Evolutionary conservation across 768 basidiomycete genomes (phyloP).

Genomic region (Xerocomus potaroensis): DNA sequence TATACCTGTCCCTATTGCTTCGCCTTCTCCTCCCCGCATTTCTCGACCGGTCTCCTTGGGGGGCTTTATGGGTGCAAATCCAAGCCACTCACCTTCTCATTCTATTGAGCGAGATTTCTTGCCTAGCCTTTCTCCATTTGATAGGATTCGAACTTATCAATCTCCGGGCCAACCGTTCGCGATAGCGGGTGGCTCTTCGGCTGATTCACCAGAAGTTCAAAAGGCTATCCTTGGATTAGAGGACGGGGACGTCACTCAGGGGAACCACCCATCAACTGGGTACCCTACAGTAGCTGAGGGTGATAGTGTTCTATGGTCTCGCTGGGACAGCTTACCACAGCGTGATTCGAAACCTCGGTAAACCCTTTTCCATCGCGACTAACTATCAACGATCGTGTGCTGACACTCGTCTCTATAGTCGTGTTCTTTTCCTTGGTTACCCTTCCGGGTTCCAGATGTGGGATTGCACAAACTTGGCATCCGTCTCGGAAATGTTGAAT

Average conservation of each 20-base stretch:
- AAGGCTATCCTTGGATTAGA: slow-evolving; percentile 15
- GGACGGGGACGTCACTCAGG: slow-evolving; percentile 18
- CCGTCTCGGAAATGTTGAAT: slow-evolving; percentile 52
- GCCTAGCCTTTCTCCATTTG: slow-evolving; percentile 5
- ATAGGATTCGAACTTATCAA: slow-evolving; percentile 9
- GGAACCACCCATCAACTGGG: slow-evolving; percentile 15
- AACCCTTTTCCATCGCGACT: background rate
- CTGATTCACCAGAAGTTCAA: slow-evolving; percentile 15
- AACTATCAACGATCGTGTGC: slow-evolving; percentile 1
- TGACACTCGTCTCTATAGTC: slow-evolving; percentile 25
- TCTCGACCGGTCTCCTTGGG: slow-evolving; percentile 49
- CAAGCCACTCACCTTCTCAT: slow-evolving; percentile 12
- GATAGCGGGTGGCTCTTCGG: slow-evolving; percentile 1
- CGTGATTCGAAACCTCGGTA: slow-evolving; percentile 17
- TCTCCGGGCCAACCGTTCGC: slow-evolving; percentile 9
- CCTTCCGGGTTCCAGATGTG: slow-evolving; percentile 52
- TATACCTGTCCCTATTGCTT: slow-evolving; percentile 44
- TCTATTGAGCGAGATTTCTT: slow-evolving; percentile 9
- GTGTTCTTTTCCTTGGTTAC: slow-evolving; percentile 54
- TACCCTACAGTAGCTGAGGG: slow-evolving; percentile 31
- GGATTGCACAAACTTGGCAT: slow-evolving; percentile 53
- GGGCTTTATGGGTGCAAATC: slow-evolving; percentile 34
- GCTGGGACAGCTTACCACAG: slow-evolving; percentile 29
- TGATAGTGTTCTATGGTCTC: slow-evolving; percentile 32
- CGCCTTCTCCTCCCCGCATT: slow-evolving; percentile 46